Evolutionary conservation across 306 rosid species (phyloP), one percentile per base, ranked within the genome.

Genomic region (Gastrolobium villosum): DNA sequence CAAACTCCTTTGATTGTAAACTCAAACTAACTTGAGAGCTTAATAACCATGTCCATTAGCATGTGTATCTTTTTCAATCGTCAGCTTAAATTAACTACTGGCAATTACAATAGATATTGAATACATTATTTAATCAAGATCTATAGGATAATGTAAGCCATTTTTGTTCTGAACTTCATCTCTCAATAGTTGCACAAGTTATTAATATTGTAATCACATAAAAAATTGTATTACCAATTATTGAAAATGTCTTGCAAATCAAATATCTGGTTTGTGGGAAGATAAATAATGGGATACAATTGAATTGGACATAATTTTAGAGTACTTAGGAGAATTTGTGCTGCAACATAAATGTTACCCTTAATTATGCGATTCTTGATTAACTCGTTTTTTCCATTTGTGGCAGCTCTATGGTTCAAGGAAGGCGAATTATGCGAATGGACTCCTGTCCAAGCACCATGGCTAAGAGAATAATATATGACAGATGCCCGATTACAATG

Each of bases 381-480:
- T 71, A 52, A 75, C 71, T 63, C 31, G 2, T 70, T 45, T 11
- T 80, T 78, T 82, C 59, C 46, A 64, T 68, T 39, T 39, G 39
- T 30, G 60, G 83, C 91, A 96, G 99, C 83, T 82, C 90, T 96
- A 43, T 96, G 99, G 99, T 96, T 96, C 87, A 87, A 88, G 82
- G 98, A 92, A 87, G 96, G 92, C 3, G 99, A 93, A 88, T 26
- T 88, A 77, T 73, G 85, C 31, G 84, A 91, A 26, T 96, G 99
- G 98, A 90, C 87, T 52, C 87, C 99, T 6, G 75, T 84, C 35
- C 94, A 78, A 36, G 86, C 85, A 57, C 91, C 90, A 7, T 93
- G 98, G 99, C 52, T 96, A 6, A 91, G 90, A 85, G 99, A 95
- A 80, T 91, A 86, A 89, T 43, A 48, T 45, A 54, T 77, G 76